These are phyloP conservation scores for Penicillium sp. DNA, from an alignment of 2,329 filamentous ascomycete species.

Conservation along the genomic window DNA sequence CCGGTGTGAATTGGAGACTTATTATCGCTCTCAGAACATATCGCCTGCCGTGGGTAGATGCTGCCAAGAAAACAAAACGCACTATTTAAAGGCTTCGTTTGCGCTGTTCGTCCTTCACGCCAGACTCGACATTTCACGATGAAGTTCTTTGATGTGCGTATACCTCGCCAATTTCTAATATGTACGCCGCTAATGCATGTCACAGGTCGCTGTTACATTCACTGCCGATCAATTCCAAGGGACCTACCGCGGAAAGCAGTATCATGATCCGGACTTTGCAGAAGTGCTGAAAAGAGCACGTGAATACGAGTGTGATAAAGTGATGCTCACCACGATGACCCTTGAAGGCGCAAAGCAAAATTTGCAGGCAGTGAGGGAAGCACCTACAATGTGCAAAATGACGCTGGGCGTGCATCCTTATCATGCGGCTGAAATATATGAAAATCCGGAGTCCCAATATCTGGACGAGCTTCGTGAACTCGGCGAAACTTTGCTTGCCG, in stretches of 20 bases:
- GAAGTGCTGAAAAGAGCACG: constrained; percentile 26
- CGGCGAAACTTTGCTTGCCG: constrained; percentile 24
- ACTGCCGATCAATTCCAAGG: constrained; percentile 49
- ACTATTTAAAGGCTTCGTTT: neutral
- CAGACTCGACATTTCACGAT: neutral
- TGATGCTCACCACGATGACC: constrained; percentile 40
- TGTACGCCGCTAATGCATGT: neutral
- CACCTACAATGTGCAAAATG: constrained; percentile 43
- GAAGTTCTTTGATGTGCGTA: constrained; percentile 5
- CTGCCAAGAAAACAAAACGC: neutral
- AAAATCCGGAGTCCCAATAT: constrained; percentile 8
- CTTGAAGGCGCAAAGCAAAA: constrained; percentile 47
- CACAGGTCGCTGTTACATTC: constrained; percentile 31
- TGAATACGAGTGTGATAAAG: constrained; percentile 22
- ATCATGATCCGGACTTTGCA: constrained; percentile 50
- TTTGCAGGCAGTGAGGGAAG: constrained; percentile 35
- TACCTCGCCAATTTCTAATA: no score
- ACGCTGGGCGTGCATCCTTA: constrained; percentile 57
- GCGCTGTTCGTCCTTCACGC: neutral
- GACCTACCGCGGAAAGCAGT: constrained; percentile 53
- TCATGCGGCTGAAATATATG: constrained; percentile 49
- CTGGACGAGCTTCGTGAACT: constrained; percentile 21
- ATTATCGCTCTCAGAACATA: neutral
- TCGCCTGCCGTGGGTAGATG: neutral
- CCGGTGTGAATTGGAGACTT: no score